Evolutionary conservation across 805 yeast genomes (phyloP).

Genomic region (Cyberlindnera maritima): DNA sequence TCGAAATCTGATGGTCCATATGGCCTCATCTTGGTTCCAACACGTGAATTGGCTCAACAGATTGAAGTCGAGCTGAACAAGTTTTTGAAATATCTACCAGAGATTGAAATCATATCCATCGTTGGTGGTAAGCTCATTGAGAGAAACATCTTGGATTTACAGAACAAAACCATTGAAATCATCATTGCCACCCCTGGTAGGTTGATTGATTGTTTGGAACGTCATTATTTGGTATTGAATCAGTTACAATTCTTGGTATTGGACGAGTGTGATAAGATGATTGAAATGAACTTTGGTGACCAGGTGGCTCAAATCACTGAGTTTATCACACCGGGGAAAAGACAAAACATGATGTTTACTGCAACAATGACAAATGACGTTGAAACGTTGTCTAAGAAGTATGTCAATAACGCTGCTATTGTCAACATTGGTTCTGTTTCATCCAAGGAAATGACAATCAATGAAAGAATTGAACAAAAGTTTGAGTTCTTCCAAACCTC

Average conservation of each 20-base stretch:
- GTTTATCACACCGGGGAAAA: constrained; percentile 44
- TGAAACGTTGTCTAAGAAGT: constrained; percentile 61
- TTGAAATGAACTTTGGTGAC: constrained; percentile 89
- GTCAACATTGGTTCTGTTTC: constrained; percentile 64
- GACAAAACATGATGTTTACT: constrained; percentile 86
- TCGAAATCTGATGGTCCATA: constrained; percentile 63
- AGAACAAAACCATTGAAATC: constrained; percentile 37
- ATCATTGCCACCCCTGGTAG: constrained; percentile 96
- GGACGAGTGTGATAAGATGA: constrained; percentile 97
- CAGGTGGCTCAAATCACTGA: constrained; percentile 63
- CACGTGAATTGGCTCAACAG: constrained; percentile 91
- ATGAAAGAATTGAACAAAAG: constrained; percentile 64
- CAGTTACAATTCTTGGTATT: constrained; percentile 68
- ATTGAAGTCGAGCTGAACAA: constrained; percentile 65
- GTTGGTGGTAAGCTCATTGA: constrained; percentile 92
- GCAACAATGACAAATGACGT: constrained; percentile 86
- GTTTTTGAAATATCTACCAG: constrained; percentile 40
- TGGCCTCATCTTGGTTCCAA: constrained; percentile 81
- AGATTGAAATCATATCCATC: constrained; percentile 54
- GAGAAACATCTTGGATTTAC: constrained; percentile 58
- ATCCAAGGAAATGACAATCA: constrained; percentile 26
- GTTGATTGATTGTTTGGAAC: constrained; percentile 72
- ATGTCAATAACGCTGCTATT: constrained; percentile 58
- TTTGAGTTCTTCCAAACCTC: constrained; percentile 47
- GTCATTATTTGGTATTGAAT: constrained; percentile 56